These are phyloP conservation scores for Emmonsiellopsis sp. DNA, from an alignment of 2,329 filamentous ascomycete genomes.

Conservation along the genomic window DNA sequence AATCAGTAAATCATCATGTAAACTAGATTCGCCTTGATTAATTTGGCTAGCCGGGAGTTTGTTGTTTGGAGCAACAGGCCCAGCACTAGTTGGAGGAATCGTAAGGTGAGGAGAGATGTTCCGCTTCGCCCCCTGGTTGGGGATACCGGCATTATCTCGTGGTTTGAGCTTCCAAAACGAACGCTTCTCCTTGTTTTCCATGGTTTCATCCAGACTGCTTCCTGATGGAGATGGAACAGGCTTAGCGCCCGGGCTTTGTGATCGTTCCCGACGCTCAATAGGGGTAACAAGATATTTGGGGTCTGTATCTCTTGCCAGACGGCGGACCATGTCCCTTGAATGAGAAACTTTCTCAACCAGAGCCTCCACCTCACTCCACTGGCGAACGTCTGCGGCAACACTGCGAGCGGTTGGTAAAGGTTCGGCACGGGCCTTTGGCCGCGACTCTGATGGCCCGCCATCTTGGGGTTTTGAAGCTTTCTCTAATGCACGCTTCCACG, in stretches of 20 bases:
- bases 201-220: conserved; percentile 21
- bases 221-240: conserved; percentile 20
- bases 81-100: conserved; percentile 35
- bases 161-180: conserved; percentile 91
- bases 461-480: conserved; percentile 55
- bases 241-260: conserved; percentile 21
- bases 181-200: conserved; percentile 47
- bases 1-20: conserved; percentile 75
- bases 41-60: conserved; percentile 16
- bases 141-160: conserved; percentile 40
- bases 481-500: conserved; percentile 81
- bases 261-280: conserved; percentile 20
- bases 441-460: conserved; percentile 23
- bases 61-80: conserved; percentile 14
- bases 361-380: conserved; percentile 80
- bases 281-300: conserved; percentile 44
- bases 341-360: conserved; percentile 80
- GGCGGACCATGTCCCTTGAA: conserved; percentile 77
- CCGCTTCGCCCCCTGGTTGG: conserved; percentile 39
- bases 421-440: conserved; percentile 23
- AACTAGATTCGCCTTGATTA: conserved; percentile 28
- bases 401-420: conserved; percentile 18
- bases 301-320: conserved; percentile 77
- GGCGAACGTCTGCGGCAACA: conserved; percentile 57
- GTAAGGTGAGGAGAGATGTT: conserved; percentile 45